Conservation (phyloP, 805 yeast genomes). For the Candida xiaguanensis region DNA sequence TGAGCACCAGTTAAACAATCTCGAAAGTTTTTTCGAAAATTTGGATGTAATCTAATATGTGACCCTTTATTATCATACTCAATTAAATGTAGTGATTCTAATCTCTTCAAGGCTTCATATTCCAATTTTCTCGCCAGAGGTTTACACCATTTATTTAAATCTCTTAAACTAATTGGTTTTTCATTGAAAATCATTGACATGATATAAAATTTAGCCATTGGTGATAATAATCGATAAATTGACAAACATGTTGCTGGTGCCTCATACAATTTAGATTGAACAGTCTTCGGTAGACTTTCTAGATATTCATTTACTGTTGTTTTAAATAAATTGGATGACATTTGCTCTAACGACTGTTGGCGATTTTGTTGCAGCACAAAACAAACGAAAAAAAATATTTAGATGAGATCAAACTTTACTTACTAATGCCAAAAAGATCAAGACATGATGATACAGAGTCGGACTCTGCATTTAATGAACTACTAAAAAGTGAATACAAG, state of each 20-base stretch:
- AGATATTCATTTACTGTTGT: slow-evolving; percentile 82
- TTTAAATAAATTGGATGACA: slow-evolving; percentile 43
- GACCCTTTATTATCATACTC: slow-evolving; percentile 52
- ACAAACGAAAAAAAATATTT: slow-evolving; percentile 1
- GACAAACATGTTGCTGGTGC: slow-evolving; percentile 92
- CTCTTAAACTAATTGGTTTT: slow-evolving; percentile 61
- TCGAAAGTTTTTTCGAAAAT: slow-evolving; percentile 70
- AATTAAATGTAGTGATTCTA: slow-evolving; percentile 72
- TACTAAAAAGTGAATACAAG: slow-evolving; percentile 74
- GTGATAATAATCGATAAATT: slow-evolving; percentile 83
- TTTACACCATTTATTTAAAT: slow-evolving; percentile 74
- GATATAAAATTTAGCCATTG: slow-evolving; percentile 82
- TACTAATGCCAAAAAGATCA: slow-evolving; percentile 10
- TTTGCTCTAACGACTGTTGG: slow-evolving; percentile 1
- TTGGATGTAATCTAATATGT: slow-evolving; percentile 58
- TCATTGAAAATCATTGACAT: slow-evolving; percentile 85
- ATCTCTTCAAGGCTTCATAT: slow-evolving; percentile 73
- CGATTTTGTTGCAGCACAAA: slow-evolving; percentile 3
- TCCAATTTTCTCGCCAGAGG: slow-evolving; percentile 55
- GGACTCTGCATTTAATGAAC: slow-evolving; percentile 69
- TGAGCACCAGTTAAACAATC: slow-evolving; percentile 82
- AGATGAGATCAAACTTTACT: slow-evolving; percentile 11
- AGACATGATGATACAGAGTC: slow-evolving; percentile 15
- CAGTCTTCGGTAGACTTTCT: slow-evolving; percentile 83
- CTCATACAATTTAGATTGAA: slow-evolving; percentile 77